Evolutionary conservation across 176 grass and related monocot species (phyloP).

Genomic region (Otatea glauca): DNA sequence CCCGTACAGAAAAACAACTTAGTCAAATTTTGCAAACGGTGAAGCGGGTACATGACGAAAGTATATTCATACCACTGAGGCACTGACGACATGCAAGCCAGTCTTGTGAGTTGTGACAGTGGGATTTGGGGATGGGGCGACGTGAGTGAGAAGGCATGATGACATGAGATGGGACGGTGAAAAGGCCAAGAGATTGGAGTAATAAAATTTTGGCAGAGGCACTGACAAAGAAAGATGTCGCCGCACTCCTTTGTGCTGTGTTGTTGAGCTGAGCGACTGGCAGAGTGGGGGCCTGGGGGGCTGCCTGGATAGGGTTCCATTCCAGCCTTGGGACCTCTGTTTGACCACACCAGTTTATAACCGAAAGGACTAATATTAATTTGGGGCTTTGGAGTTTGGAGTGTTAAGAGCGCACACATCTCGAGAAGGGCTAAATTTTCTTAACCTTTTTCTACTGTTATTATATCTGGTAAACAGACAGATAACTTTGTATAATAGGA

Average conservation of each 20-base stretch:
- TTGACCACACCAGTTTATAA: constrained; percentile 54
- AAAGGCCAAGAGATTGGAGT: constrained; percentile 37
- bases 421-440: constrained; percentile 19
- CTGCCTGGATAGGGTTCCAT: constrained; percentile 39
- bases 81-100: background rate
- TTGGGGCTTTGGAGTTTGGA: constrained; percentile 36
- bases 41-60: constrained; percentile 36
- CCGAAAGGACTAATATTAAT: constrained; percentile 16
- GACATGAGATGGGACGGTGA: constrained; percentile 43
- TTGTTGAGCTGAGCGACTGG: background rate
- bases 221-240: constrained; percentile 44
- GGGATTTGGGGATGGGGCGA: constrained; percentile 5
- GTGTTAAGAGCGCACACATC: constrained; percentile 46
- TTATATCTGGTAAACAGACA: constrained; percentile 27
- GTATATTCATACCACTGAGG: constrained; percentile 42
- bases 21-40: constrained; percentile 34
- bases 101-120: constrained; percentile 6
- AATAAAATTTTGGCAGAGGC: constrained; percentile 27
- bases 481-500: constrained; percentile 30
- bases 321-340: constrained; percentile 52
- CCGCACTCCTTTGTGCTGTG: background rate
- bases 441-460: constrained; percentile 23
- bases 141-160: constrained; percentile 39
- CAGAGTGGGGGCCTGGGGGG: background rate
- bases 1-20: background rate